phyloP scores from a whole-genome alignment of 2,329 filamentous ascomycete species.

The Fusarium luffae region DNA sequence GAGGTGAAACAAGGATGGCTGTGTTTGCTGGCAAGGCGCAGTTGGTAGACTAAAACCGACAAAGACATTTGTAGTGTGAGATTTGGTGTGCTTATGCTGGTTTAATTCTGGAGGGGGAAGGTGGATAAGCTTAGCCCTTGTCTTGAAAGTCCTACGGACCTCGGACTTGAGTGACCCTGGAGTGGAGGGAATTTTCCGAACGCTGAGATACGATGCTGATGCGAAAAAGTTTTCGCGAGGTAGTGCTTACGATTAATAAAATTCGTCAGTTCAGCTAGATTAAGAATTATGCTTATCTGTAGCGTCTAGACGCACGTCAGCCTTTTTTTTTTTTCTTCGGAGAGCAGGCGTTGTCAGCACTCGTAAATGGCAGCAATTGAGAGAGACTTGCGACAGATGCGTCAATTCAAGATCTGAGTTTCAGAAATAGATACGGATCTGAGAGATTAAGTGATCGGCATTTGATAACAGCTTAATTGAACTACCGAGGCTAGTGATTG shows the following conservation, averaged over 20 bases:
- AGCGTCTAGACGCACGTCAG: not conserved
- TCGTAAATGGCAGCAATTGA: no score
- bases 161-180: not conserved
- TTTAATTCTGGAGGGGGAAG: fast-evolving
- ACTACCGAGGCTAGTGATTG: not conserved
- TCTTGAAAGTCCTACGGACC: conserved; percentile 7
- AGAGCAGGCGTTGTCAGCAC: not conserved
- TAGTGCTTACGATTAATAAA: not conserved
- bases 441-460: not conserved
- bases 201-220: not conserved
- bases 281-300: not conserved
- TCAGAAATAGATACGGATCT: not conserved
- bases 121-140: not conserved
- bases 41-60: no score
- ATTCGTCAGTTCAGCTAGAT: not conserved
- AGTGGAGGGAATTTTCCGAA: not conserved
- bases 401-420: not conserved
- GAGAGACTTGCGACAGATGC: not conserved
- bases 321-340: no score
- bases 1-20: conserved; percentile 8
- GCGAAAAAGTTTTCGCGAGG: not conserved
- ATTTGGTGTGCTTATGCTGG: not conserved
- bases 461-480: not conserved
- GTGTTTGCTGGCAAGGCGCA: conserved; percentile 22
- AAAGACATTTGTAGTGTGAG: no score